Conservation (phyloP, 2,329 filamentous ascomycete species). For the Cladosporium oxysporum region DNA sequence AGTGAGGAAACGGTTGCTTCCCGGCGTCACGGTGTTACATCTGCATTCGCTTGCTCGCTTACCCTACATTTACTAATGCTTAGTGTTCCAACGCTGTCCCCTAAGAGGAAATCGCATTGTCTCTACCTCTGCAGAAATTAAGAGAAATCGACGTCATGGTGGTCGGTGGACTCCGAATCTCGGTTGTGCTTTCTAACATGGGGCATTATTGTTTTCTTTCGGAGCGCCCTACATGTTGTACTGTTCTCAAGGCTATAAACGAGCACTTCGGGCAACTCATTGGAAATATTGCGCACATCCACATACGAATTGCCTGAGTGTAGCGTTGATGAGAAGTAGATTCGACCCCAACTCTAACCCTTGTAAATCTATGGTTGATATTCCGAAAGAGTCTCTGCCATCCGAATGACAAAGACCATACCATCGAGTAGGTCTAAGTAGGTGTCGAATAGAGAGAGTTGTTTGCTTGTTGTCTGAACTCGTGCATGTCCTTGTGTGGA, state of each 20-base stretch:
- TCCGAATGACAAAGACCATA: neutral
- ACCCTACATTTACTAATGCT: neutral
- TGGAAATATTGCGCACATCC: neutral
- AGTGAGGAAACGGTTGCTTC: neutral
- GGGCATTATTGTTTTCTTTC: neutral
- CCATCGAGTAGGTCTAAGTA: neutral
- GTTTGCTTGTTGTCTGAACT: neutral
- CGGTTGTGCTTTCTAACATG: neutral
- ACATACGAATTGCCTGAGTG: neutral
- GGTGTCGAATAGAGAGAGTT: neutral
- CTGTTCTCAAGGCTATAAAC: neutral
- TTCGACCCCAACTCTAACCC: neutral
- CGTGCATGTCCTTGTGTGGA: neutral
- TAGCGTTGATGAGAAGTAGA: neutral
- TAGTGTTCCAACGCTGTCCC: neutral
- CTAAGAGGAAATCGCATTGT: slow-evolving; percentile 1
- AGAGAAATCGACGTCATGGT: neutral
- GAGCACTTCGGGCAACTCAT: neutral
- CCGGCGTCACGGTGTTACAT: slow-evolving; percentile 6
- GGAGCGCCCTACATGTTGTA: neutral
- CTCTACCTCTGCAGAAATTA: neutral
- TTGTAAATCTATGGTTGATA: neutral
- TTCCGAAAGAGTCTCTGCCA: neutral
- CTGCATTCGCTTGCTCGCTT: neutral
- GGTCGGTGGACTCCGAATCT: neutral